These are phyloP conservation scores for Solanum medicagineum DNA, from an alignment of 257 asterid genomes.

Conservation along the genomic window DNA sequence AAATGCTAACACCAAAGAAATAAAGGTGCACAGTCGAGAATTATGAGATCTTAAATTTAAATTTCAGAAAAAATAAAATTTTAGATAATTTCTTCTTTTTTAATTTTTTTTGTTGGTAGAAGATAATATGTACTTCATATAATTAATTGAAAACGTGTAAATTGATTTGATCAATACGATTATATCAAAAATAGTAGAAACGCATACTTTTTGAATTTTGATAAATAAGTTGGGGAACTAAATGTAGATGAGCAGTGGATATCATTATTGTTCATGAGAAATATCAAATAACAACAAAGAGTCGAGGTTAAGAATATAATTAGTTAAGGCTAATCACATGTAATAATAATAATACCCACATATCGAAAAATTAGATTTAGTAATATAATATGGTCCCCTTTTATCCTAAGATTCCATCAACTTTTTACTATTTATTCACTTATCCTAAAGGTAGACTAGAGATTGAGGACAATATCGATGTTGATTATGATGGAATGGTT, in stretches of 20 bases:
- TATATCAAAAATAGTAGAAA: neutral
- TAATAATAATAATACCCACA: neutral
- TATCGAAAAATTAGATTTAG: neutral
- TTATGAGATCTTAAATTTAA: neutral
- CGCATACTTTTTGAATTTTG: neutral
- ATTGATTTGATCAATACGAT: neutral
- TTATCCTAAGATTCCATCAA: neutral
- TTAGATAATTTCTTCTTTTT: neutral
- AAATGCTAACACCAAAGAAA: neutral
- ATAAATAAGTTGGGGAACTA: neutral
- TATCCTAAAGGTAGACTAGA: neutral
- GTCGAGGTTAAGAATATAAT: neutral
- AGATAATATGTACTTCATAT: neutral
- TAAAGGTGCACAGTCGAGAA: neutral
- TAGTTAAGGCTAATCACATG: neutral
- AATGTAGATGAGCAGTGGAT: neutral
- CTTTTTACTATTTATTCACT: neutral
- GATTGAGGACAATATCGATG: neutral
- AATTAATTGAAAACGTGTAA: neutral
- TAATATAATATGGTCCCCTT: neutral
- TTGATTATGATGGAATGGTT: rapidly evolving
- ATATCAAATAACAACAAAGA: neutral
- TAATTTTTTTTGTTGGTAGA: neutral
- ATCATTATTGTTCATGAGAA: neutral
- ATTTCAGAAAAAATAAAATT: neutral